These are phyloP conservation scores for Nevesoporus exiguus DNA, from an alignment of 768 basidiomycete genomes.

Conservation along the genomic window DNA sequence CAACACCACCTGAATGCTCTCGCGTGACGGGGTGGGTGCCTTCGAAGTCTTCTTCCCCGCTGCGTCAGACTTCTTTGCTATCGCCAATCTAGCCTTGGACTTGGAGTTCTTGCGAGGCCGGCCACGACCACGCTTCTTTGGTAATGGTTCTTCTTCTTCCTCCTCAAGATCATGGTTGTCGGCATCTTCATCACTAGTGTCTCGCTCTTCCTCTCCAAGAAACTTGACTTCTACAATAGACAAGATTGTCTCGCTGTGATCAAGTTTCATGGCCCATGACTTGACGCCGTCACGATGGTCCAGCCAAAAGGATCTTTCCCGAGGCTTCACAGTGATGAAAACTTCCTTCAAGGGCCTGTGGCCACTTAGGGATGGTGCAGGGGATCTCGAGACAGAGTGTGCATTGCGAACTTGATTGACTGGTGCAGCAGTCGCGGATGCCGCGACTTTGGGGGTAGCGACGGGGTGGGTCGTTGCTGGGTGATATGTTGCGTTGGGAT, in stretches of 20 bases:
- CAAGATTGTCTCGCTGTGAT: slow-evolving; percentile 53
- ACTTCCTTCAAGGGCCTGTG: slow-evolving; percentile 51
- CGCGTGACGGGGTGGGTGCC: slow-evolving; percentile 34
- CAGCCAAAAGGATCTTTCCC: slow-evolving; percentile 53
- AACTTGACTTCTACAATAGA: slow-evolving; percentile 53
- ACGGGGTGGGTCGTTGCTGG: slow-evolving; percentile 25
- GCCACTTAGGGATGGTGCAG: slow-evolving; percentile 30
- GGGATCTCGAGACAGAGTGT: slow-evolving; percentile 33
- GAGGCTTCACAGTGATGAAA: slow-evolving; percentile 54
- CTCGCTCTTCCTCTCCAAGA: slow-evolving; percentile 55
- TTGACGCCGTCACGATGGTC: slow-evolving; percentile 70
- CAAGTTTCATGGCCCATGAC: slow-evolving; percentile 66
- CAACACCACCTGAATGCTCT: slow-evolving; percentile 59
- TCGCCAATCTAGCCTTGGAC: slow-evolving; percentile 30
- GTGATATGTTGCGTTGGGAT: slow-evolving; percentile 54
- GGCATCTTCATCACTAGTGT: slow-evolving; percentile 55
- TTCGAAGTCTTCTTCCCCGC: slow-evolving; percentile 46
- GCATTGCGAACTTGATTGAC: slow-evolving; percentile 18
- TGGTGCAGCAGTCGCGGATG: slow-evolving; percentile 6
- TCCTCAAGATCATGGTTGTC: slow-evolving; percentile 43
- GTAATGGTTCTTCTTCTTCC: slow-evolving; percentile 35
- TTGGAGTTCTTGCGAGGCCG: slow-evolving; percentile 34
- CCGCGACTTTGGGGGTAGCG: slow-evolving; percentile 17
- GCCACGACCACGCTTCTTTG: slow-evolving; percentile 42
- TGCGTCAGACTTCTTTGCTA: slow-evolving; percentile 30